A percentile compares a stretch with the other conserved stretches of the same genome.
phyloP scores from a whole-genome alignment of 2,329 filamentous ascomycete species.

The Colletotrichum sidae region DNA sequence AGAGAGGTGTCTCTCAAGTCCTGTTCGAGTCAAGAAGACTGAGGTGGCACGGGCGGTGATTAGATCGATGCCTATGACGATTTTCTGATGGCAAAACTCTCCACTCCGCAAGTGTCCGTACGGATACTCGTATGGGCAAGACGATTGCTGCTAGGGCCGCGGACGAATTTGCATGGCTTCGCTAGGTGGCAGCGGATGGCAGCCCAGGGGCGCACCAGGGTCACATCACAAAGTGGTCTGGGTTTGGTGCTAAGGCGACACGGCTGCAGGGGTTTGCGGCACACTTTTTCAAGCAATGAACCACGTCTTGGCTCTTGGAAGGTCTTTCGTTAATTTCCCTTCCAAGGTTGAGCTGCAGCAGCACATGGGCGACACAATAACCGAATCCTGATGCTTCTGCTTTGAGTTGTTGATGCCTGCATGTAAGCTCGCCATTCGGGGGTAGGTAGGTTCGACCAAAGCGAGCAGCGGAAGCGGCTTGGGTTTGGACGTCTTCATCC shows the following conservation, averaged over 20 bases:
- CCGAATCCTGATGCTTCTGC: conserved; percentile 30
- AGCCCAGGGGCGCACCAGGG: conserved; percentile 30
- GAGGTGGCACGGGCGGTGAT: conserved; percentile 32
- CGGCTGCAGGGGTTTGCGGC: conserved; percentile 33
- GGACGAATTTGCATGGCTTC: conserved; percentile 14
- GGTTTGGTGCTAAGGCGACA: conserved; percentile 34
- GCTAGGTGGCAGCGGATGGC: conserved; percentile 13
- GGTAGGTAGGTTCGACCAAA: background rate
- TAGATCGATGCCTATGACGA: conserved; percentile 30
- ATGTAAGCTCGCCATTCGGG: conserved; percentile 12
- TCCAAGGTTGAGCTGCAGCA: conserved; percentile 37
- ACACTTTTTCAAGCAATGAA: conserved; percentile 34
- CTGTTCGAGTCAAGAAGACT: conserved; percentile 20
- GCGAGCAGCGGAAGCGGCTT: background rate
- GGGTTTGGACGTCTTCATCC: background rate
- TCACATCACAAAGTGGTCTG: conserved; percentile 30
- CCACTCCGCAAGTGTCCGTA: conserved; percentile 1
- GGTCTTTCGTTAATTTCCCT: conserved; percentile 37
- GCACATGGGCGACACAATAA: conserved; percentile 26
- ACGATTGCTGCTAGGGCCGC: conserved; percentile 21
- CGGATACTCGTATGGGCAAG: conserved; percentile 4
- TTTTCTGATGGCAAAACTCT: conserved; percentile 28
- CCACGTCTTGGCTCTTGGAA: conserved; percentile 33
- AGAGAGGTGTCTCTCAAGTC: too few species aligned
- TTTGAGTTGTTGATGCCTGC: conserved; percentile 16